phyloP scores from a whole-genome alignment of 164 flowering plant genomes.

The Berberis vulgaris region DNA sequence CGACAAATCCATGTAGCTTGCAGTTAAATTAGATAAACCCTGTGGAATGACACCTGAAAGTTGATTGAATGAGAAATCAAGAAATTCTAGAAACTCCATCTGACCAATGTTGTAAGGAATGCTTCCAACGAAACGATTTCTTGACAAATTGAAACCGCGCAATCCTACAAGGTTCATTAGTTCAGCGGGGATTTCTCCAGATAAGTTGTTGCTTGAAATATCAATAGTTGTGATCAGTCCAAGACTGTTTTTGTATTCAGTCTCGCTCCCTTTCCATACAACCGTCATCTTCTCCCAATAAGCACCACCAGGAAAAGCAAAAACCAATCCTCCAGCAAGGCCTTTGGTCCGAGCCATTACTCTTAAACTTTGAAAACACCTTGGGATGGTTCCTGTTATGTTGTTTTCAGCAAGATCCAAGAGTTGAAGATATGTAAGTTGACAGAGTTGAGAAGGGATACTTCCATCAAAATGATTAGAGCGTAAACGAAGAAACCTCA shows the following conservation, averaged over 20 bases:
- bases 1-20: background rate
- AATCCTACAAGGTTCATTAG: background rate
- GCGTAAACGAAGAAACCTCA: background rate
- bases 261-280: background rate
- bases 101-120: slow-evolving; percentile 3
- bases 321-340: background rate
- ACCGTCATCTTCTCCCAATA: background rate
- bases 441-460: background rate
- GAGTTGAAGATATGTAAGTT: background rate
- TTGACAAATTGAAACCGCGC: background rate
- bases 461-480: background rate
- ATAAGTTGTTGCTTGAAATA: slow-evolving; percentile 1
- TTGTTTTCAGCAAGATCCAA: background rate
- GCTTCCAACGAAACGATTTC: background rate
- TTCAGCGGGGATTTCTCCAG: slow-evolving; percentile 3
- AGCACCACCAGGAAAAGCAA: background rate
- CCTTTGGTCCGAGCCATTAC: background rate
- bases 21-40: background rate
- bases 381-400: background rate
- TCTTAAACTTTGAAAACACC: background rate
- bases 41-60: slow-evolving; percentile 2
- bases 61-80: slow-evolving; percentile 2
- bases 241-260: background rate
- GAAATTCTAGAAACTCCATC: background rate
- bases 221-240: background rate